Conservation (phyloP, 2,329 filamentous ascomycete species). For the Cercospora berteroae region DNA sequence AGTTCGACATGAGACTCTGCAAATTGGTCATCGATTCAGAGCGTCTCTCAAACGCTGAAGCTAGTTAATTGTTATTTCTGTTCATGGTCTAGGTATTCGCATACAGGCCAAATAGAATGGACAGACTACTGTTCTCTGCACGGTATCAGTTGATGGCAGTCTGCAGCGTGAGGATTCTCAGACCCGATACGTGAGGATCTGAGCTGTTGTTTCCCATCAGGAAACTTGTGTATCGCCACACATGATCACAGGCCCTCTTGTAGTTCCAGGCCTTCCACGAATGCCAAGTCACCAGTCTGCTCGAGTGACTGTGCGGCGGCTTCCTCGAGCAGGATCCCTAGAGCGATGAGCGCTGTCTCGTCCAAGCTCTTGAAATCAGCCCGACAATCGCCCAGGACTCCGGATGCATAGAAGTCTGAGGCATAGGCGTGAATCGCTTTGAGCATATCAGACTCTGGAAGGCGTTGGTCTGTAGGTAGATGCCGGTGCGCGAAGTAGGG, state of each 20-base stretch:
- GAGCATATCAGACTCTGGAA: constrained; percentile 69
- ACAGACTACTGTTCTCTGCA: neutral
- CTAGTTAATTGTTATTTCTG: neutral
- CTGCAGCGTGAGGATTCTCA: neutral
- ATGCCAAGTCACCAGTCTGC: constrained; percentile 65
- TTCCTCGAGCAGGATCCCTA: constrained; percentile 75
- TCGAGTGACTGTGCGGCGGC: constrained; percentile 61
- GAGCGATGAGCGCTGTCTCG: constrained; percentile 71
- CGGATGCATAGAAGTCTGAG: constrained; percentile 61
- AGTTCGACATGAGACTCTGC: neutral
- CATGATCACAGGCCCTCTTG: neutral
- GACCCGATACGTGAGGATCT: neutral
- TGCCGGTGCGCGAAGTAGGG: constrained; percentile 65
- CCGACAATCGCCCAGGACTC: constrained; percentile 22
- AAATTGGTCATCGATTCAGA: neutral
- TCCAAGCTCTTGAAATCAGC: constrained; percentile 63
- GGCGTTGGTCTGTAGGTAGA: constrained; percentile 48
- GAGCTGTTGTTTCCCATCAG: neutral
- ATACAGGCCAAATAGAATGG: neutral
- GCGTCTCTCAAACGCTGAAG: neutral
- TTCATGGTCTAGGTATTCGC: neutral
- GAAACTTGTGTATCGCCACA: neutral
- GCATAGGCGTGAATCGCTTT: constrained; percentile 67
- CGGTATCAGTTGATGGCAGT: neutral
- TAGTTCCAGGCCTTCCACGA: constrained; percentile 54